phyloP scores from a whole-genome alignment of 2,329 filamentous ascomycete genomes.

The Hymenoscyphus fraxineus region DNA sequence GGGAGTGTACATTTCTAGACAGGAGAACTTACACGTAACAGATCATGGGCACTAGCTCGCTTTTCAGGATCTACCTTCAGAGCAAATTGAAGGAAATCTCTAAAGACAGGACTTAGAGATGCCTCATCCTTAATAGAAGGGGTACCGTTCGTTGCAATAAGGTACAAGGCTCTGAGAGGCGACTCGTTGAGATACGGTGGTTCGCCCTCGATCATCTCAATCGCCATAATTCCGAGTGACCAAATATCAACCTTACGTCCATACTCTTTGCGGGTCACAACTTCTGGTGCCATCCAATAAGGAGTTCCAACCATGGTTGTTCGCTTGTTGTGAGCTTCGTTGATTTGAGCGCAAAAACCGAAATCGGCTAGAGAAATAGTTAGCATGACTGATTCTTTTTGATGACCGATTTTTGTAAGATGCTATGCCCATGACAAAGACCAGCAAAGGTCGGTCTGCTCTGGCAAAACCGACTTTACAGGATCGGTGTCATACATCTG shows the following conservation, averaged over 20 bases:
- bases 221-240: slow-evolving; percentile 98
- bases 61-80: slow-evolving; percentile 97
- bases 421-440: neutral
- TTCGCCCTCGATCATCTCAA: slow-evolving; percentile 99
- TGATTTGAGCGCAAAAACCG: slow-evolving; percentile 97
- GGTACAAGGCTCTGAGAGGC: slow-evolving; percentile 83
- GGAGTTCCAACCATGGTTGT: slow-evolving; percentile 99
- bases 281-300: slow-evolving; percentile 99
- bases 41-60: slow-evolving; percentile 88
- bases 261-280: slow-evolving; percentile 96
- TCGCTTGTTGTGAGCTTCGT: slow-evolving; percentile 92
- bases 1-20: slow-evolving; percentile 7
- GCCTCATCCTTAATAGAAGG: slow-evolving; percentile 92
- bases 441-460: neutral
- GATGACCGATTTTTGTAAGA: neutral
- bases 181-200: slow-evolving; percentile 96
- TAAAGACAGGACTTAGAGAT: slow-evolving; percentile 74
- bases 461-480: too few species aligned
- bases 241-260: slow-evolving; percentile 98
- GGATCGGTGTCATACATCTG: too few species aligned
- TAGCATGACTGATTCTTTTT: slow-evolving; percentile 28
- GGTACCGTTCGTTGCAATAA: slow-evolving; percentile 96
- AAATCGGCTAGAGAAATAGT: slow-evolving; percentile 70
- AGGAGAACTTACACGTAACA: slow-evolving; percentile 70
- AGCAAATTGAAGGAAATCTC: slow-evolving; percentile 87